Percentiles rank a stretch among this genome's conserved stretches.
Evolutionary conservation across 805 yeast genomes (phyloP).

Genomic region (Sungouiella thailandica): DNA sequence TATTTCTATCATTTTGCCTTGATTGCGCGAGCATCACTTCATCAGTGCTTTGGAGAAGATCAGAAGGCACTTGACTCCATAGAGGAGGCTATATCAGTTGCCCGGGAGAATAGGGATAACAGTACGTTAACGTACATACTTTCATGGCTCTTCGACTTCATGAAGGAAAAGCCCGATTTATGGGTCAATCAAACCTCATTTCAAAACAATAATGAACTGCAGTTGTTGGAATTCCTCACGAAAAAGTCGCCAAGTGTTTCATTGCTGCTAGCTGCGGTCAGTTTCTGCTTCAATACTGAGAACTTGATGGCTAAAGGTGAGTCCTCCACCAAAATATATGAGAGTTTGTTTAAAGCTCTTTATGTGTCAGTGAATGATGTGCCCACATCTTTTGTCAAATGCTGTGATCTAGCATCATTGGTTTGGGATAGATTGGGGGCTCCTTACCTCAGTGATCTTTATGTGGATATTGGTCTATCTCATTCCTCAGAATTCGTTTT

Average conservation of each 20-base stretch:
- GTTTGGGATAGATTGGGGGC: conserved; percentile 53
- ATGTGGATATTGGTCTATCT: conserved; percentile 43
- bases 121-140: conserved; percentile 66
- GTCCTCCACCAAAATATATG: conserved; percentile 41
- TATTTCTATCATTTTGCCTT: conserved; percentile 74
- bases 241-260: conserved; percentile 49
- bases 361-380: conserved; percentile 51
- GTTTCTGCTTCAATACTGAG: conserved; percentile 61
- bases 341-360: conserved; percentile 52
- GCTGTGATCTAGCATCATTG: conserved; percentile 41
- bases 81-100: conserved; percentile 82
- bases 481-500: conserved; percentile 26
- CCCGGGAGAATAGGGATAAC: conserved; percentile 77
- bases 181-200: conserved; percentile 43
- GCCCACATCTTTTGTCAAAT: conserved; percentile 38
- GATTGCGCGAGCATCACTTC: conserved; percentile 64
- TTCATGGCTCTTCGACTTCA: conserved; percentile 68
- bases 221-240: conserved; percentile 58
- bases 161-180: conserved; percentile 61
- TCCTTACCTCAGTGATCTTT: conserved; percentile 41
- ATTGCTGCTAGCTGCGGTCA: conserved; percentile 48
- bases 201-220: conserved; percentile 50
- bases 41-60: conserved; percentile 61
- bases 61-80: conserved; percentile 72
- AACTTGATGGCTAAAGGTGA: conserved; percentile 51